phyloP scores from a whole-genome alignment of 202 grass and related monocot genomes.

The Setaria italica region DNA sequence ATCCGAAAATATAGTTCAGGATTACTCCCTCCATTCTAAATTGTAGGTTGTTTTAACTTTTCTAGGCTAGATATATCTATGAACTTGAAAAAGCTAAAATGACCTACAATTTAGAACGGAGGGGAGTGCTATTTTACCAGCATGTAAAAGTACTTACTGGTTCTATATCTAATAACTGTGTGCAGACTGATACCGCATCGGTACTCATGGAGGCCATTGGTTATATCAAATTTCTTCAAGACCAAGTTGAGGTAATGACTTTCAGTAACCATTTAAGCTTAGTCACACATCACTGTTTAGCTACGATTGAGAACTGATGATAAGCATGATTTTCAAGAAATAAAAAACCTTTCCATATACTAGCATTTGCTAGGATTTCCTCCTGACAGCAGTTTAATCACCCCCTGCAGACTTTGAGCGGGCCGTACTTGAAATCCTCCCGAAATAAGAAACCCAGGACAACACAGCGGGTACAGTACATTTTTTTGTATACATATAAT shows the following conservation, averaged over 20 bases:
- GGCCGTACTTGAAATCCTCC: conserved; percentile 80
- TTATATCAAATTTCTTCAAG: conserved; percentile 99
- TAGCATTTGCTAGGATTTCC: not conserved
- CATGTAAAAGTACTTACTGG: not conserved
- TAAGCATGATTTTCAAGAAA: not conserved
- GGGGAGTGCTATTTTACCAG: not conserved
- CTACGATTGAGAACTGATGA: not conserved
- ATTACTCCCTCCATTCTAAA: not conserved
- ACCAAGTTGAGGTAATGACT: conserved; percentile 83
- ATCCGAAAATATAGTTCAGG: not conserved
- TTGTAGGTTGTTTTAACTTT: too few species aligned
- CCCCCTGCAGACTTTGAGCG: conserved; percentile 77
- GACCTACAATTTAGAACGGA: too few species aligned
- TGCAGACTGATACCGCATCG: conserved; percentile 95
- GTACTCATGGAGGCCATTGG: conserved; percentile 99
- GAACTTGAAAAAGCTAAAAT: too few species aligned
- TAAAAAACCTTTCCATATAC: not conserved
- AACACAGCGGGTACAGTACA: conserved; percentile 57
- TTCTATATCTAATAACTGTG: not conserved
- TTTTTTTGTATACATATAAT: not conserved
- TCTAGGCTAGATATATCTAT: too few species aligned
- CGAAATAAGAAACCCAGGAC: conserved; percentile 75
- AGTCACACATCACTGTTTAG: not conserved
- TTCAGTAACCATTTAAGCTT: not conserved
- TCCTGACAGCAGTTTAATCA: conserved; percentile 10